phyloP scores from a whole-genome alignment of 176 grass and related monocot genomes.

The Avena insularis region DNA sequence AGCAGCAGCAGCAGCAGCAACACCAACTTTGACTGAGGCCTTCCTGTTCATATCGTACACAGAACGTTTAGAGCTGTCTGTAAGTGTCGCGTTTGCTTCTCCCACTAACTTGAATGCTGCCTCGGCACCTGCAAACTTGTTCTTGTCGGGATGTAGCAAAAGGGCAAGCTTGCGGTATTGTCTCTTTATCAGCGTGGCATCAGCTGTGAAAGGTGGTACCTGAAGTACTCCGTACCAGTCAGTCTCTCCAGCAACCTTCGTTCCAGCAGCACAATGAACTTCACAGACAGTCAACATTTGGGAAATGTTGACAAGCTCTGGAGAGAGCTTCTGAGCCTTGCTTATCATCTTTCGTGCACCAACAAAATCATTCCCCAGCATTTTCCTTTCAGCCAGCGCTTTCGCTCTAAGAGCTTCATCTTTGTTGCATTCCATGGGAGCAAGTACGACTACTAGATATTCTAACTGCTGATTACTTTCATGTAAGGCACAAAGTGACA shows the following conservation, averaged over 20 bases:
- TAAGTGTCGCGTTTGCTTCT: slow-evolving; percentile 72
- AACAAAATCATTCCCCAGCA: slow-evolving; percentile 69
- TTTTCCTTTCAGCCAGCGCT: slow-evolving; percentile 67
- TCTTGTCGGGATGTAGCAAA: slow-evolving; percentile 89
- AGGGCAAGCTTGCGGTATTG: slow-evolving; percentile 83
- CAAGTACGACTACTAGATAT: slow-evolving; percentile 20
- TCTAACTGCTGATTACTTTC: not conserved
- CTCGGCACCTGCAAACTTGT: slow-evolving; percentile 80
- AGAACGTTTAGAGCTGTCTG: slow-evolving; percentile 59
- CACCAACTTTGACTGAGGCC: slow-evolving; percentile 1
- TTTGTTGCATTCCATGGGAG: slow-evolving; percentile 86
- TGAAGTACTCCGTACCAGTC: slow-evolving; percentile 91
- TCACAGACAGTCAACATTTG: slow-evolving; percentile 86
- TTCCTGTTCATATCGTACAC: slow-evolving; percentile 77
- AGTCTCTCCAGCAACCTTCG: slow-evolving; percentile 66
- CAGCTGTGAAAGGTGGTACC: slow-evolving; percentile 50
- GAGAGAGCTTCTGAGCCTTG: slow-evolving; percentile 68
- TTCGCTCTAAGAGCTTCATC: slow-evolving; percentile 78
- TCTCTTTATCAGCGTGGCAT: slow-evolving; percentile 73
- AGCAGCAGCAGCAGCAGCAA: not conserved
- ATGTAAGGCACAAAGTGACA: not conserved
- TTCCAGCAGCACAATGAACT: slow-evolving; percentile 65
- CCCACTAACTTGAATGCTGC: slow-evolving; percentile 86
- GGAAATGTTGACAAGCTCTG: slow-evolving; percentile 63
- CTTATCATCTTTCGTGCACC: slow-evolving; percentile 68